phyloP scores from a whole-genome alignment of 176 grass and related monocot genomes.

The Saccharum spontaneum region DNA sequence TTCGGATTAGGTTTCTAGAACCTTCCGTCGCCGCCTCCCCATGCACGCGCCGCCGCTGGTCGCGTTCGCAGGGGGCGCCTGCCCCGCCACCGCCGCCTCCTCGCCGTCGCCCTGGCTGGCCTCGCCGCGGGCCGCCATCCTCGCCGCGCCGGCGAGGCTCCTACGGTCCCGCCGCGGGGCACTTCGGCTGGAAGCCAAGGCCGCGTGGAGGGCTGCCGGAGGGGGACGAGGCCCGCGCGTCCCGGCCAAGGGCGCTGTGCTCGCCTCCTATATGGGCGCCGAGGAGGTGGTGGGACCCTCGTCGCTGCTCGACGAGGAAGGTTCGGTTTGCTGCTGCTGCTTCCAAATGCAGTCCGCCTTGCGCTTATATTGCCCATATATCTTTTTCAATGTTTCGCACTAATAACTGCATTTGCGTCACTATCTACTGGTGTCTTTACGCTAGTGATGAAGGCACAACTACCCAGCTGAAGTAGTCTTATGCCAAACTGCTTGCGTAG shows the following conservation, averaged over 20 bases:
- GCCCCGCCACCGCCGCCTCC: not conserved
- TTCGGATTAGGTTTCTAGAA: conserved; percentile 47
- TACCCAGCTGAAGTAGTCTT: not conserved
- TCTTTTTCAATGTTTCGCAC: not conserved
- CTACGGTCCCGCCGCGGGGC: conserved; percentile 34
- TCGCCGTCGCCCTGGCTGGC: conserved; percentile 28
- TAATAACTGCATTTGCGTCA: not conserved
- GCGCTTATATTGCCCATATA: not conserved
- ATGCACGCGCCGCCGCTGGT: conserved; percentile 47
- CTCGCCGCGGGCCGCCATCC: conserved; percentile 40
- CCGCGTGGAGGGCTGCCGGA: conserved; percentile 37
- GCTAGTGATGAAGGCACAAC: not conserved
- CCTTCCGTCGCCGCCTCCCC: conserved; percentile 24
- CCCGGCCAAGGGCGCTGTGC: conserved; percentile 58
- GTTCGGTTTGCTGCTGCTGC: conserved; percentile 25
- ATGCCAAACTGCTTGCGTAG: not conserved
- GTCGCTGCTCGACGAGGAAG: conserved; percentile 64
- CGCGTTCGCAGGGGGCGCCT: conserved; percentile 36
- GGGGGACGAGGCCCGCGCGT: conserved; percentile 26
- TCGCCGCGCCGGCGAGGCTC: conserved; percentile 34
- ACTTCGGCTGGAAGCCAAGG: conserved; percentile 40
- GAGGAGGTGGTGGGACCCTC: conserved; percentile 73
- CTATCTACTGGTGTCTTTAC: not conserved
- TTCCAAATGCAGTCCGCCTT: not conserved
- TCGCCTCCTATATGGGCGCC: conserved; percentile 83